A percentile compares a stretch with the other conserved stretches of the same genome.
Evolutionary conservation across 495 filamentous ascomycete genomes (phyloP).

Genomic region (Elaphomyces granulatus): DNA sequence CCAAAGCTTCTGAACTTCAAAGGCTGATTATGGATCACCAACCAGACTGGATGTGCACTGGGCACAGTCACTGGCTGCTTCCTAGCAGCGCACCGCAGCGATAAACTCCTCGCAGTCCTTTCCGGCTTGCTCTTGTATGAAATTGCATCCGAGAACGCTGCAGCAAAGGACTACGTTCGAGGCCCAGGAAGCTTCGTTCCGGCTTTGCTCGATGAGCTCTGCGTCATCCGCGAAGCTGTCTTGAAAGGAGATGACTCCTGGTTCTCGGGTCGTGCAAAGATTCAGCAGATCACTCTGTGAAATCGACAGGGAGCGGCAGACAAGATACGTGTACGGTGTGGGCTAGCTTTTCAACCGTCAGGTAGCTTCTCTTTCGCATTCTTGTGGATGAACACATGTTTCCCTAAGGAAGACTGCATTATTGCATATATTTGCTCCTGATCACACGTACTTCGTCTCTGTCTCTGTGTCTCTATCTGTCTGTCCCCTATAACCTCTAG

Average conservation of each 20-base stretch:
- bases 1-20: too few relatives aligned
- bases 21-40: too few relatives aligned
- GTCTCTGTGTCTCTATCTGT: too few relatives aligned
- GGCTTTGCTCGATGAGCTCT: slow-evolving; percentile 65
- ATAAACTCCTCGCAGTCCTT: slow-evolving; percentile 53
- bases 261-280: slow-evolving; percentile 39
- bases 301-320: background rate
- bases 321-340: too few relatives aligned
- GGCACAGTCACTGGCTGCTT: slow-evolving; percentile 68
- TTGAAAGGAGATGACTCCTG: slow-evolving; percentile 34
- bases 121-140: slow-evolving; percentile 68
- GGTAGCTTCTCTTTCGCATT: too few relatives aligned
- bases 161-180: slow-evolving; percentile 41
- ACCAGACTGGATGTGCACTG: slow-evolving; percentile 63
- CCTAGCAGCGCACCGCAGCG: slow-evolving; percentile 42
- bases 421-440: too few relatives aligned
- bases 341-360: too few relatives aligned
- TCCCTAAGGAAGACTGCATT: too few relatives aligned
- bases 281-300: slow-evolving; percentile 30
- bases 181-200: slow-evolving; percentile 85
- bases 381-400: slow-evolving; percentile 3
- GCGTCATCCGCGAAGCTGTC: slow-evolving; percentile 36
- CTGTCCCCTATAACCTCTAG: too few relatives aligned
- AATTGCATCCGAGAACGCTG: slow-evolving; percentile 69
- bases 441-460: too few relatives aligned